Evolutionary conservation across 1,284 basidiomycete genomes (phyloP).

Genomic region (Cryptococcus amylolentus): DNA sequence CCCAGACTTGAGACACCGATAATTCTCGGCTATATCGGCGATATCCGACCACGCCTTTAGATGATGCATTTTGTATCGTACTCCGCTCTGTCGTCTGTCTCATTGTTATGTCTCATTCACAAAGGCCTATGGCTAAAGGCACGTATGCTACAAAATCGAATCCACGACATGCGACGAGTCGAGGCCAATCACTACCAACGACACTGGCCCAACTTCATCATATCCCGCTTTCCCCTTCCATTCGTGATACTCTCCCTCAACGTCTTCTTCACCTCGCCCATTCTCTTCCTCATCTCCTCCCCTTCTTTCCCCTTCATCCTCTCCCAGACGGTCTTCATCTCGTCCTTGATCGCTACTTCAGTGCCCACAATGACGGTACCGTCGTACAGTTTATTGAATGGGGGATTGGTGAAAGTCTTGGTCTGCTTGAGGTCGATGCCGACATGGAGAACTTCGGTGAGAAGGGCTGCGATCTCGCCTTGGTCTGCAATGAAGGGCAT

Average conservation of each 20-base stretch:
- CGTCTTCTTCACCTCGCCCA: constrained; percentile 15
- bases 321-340: constrained; percentile 18
- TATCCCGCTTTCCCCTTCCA: constrained; percentile 15
- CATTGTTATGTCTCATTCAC: too few relatives aligned
- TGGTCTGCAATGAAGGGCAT: constrained; percentile 30
- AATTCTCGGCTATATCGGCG: too few relatives aligned
- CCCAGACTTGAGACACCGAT: too few relatives aligned
- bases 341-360: constrained; percentile 27
- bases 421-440: constrained; percentile 23
- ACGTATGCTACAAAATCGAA: background rate
- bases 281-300: constrained; percentile 15
- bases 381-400: constrained; percentile 20
- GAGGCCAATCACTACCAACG: too few relatives aligned
- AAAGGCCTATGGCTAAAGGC: background rate
- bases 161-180: too few relatives aligned
- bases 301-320: constrained; percentile 16
- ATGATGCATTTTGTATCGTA: too few relatives aligned
- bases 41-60: too few relatives aligned
- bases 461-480: constrained; percentile 16
- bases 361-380: constrained; percentile 25
- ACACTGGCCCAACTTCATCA: constrained; percentile 13
- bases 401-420: constrained; percentile 15
- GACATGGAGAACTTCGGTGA: constrained; percentile 11
- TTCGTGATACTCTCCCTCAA: constrained; percentile 11
- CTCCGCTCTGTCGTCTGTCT: too few relatives aligned